A percentile compares a stretch with the other conserved stretches of the same genome.
phyloP scores from a whole-genome alignment of 352 stramenopile species.

The Globisporangium heterothallicum region DNA sequence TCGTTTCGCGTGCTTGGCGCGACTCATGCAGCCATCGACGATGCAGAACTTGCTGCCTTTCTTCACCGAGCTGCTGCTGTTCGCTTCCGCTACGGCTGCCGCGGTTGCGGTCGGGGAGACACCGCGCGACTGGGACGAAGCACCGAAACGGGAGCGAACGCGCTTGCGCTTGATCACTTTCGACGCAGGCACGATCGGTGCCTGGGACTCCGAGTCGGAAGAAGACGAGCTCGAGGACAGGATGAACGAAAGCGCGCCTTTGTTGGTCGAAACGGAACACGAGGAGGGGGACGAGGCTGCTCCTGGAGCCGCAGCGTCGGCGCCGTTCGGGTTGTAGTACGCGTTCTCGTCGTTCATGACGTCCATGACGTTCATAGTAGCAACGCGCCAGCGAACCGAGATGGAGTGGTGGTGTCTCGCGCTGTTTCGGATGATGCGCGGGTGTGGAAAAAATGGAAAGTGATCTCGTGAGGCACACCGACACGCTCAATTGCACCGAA shows the following conservation, averaged over 20 bases:
- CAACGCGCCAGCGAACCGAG: no score
- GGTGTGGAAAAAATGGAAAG: constrained; percentile 1
- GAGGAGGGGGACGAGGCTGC: no score
- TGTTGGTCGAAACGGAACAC: neutral
- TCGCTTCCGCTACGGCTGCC: neutral
- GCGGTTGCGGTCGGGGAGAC: neutral
- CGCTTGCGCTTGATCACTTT: constrained; percentile 7
- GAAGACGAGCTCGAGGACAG: constrained; percentile 2
- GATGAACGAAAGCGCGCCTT: constrained; percentile 8
- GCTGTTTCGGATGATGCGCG: no score
- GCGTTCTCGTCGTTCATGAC: constrained; percentile 5
- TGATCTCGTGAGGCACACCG: no score
- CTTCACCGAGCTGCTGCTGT: constrained; percentile 21
- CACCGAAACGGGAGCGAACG: neutral
- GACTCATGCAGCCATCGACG: constrained; percentile 41
- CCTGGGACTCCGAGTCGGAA: constrained; percentile 7
- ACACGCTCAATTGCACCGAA: no score
- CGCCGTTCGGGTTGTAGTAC: constrained; percentile 3
- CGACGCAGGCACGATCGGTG: neutral
- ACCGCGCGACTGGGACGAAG: neutral
- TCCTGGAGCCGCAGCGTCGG: neutral
- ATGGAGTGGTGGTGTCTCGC: neutral
- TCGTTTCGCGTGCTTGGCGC: constrained; percentile 39
- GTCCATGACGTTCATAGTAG: no score
- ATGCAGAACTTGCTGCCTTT: constrained; percentile 52